Percentiles rank a stretch among this genome's conserved stretches.
Evolutionary conservation across 495 filamentous ascomycete genomes (phyloP).

Genomic region (Podospora fimiseda): DNA sequence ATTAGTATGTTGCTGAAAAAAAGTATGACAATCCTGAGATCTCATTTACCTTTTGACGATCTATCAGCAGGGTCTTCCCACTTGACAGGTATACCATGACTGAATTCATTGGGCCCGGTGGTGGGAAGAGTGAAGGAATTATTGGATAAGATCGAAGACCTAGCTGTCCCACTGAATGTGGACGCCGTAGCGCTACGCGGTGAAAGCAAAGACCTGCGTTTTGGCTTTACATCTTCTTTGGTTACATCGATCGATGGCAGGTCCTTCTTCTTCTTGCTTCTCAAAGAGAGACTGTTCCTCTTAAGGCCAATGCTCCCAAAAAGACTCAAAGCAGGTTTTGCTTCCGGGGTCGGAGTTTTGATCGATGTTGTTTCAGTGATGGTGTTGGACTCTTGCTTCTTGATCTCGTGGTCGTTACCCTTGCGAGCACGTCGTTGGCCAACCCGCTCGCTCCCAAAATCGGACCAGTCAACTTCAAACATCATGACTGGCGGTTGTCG

Average conservation of each 20-base stretch:
- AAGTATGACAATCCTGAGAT: too few relatives aligned
- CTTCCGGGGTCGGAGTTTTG: conserved; percentile 29
- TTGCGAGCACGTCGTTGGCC: conserved; percentile 38
- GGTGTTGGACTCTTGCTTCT: conserved; percentile 22
- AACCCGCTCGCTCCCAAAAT: conserved; percentile 39
- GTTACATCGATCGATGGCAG: conserved; percentile 6
- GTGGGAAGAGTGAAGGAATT: not conserved
- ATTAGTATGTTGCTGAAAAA: conserved; percentile 5
- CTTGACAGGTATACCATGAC: not conserved
- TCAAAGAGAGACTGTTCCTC: conserved; percentile 11
- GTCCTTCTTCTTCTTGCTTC: conserved; percentile 21
- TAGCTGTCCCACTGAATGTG: not conserved
- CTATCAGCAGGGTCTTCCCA: conserved; percentile 1
- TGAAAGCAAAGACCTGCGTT: conserved; percentile 5
- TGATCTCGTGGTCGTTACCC: conserved; percentile 25
- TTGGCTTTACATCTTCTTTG: not conserved
- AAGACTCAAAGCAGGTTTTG: conserved; percentile 27
- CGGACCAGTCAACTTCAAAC: conserved; percentile 50
- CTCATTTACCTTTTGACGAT: conserved; percentile 18
- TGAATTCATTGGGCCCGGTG: not conserved
- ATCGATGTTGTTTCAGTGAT: conserved; percentile 29
- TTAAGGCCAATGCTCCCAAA: conserved; percentile 25
- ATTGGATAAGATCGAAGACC: not conserved
- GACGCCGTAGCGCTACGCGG: not conserved
- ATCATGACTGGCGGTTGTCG: conserved; percentile 22